Base-by-base conservation (phyloP, 1,139 yeast genomes). In the Kodamaea ohmeri region DNA sequence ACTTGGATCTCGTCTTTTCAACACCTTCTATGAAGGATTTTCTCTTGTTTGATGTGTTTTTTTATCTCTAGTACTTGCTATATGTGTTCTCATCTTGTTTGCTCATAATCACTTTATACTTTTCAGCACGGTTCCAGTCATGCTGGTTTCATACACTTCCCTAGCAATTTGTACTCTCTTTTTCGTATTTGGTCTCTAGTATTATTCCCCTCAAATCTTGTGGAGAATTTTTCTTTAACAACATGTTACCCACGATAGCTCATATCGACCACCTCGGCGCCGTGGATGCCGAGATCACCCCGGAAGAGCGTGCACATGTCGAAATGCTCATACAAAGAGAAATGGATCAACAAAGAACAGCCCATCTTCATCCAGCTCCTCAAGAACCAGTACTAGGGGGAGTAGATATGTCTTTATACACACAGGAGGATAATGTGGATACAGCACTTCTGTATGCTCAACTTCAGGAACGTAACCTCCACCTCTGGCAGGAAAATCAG, bases 261-360 rank as follows among this genome's bases (percentile, higher is more conserved):
- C 30, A 27, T 12, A 45, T 62, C 38, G 73, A 67, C 37, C 60
- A 63, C 45, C 55, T 67, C 40, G 68, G 67, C 12, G 50, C 44
- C 29, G 49, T 61, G 30, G 70, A 64, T 41, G 57, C 50, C n/a
- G 51, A 54, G 25, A 56, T 66, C 28, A 49, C 62, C 15, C 55
- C 56, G 4, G 59, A 56, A 35, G 71, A 67, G 43, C 45, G 68
- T 35, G 54, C 55, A n/a, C 53, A 56, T 17, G 68, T 67, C 4
- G 71, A 67, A 43, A 58, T 52, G 37, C 52, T 67, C 34, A 56
- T 69, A 6, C 48, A 58, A 22, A 48, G 47, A 25, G 71, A 67
- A 44, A 40, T 62, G 34, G 49, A 51, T 15, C 46, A 42, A 19
- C 42, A 36, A 8, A 18, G 30, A 13, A 8, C 27, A 2, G 28